Evolutionary conservation across 768 basidiomycete genomes (phyloP).

Genomic region (Boletus vinaceobasis): DNA sequence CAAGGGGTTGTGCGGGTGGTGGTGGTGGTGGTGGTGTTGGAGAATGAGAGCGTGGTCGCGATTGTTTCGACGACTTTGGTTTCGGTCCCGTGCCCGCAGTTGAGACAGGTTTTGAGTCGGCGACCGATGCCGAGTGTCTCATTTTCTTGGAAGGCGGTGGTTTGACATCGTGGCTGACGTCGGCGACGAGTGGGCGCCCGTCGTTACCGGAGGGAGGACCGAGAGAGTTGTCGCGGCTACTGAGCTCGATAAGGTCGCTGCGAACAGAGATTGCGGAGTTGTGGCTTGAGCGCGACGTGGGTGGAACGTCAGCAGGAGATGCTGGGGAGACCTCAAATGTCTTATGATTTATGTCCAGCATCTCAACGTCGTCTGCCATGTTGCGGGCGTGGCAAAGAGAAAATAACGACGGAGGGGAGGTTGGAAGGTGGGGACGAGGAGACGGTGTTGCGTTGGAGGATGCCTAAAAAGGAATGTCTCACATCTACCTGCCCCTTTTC

Average conservation of each 20-base stretch:
- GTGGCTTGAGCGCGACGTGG: constrained; percentile 15
- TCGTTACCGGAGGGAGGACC: constrained; percentile 14
- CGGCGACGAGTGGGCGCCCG: constrained; percentile 11
- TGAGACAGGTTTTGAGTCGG: constrained; percentile 27
- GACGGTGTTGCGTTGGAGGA: constrained; percentile 30
- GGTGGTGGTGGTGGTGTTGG: constrained; percentile 51
- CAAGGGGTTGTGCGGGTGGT: constrained; percentile 44
- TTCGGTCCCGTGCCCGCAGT: constrained; percentile 39
- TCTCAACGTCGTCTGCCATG: constrained; percentile 30
- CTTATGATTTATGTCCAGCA: constrained; percentile 19
- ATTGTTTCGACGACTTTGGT: constrained; percentile 49
- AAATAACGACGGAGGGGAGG: background rate
- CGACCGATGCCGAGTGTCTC: constrained; percentile 23
- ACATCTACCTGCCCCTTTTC: constrained; percentile 23
- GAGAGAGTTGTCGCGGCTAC: constrained; percentile 31
- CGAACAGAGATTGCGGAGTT: constrained; percentile 14
- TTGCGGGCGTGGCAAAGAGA: background rate
- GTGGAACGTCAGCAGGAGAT: constrained; percentile 6
- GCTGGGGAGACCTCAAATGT: background rate
- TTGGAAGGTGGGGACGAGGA: constrained; percentile 25
- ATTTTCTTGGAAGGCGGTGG: constrained; percentile 31
- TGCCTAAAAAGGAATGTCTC: constrained; percentile 38
- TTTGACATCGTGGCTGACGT: constrained; percentile 19
- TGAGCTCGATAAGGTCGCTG: constrained; percentile 28
- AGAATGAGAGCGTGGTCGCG: constrained; percentile 48